phyloP scores from a whole-genome alignment of 495 filamentous ascomycete genomes.

The Bombardia bombarda region DNA sequence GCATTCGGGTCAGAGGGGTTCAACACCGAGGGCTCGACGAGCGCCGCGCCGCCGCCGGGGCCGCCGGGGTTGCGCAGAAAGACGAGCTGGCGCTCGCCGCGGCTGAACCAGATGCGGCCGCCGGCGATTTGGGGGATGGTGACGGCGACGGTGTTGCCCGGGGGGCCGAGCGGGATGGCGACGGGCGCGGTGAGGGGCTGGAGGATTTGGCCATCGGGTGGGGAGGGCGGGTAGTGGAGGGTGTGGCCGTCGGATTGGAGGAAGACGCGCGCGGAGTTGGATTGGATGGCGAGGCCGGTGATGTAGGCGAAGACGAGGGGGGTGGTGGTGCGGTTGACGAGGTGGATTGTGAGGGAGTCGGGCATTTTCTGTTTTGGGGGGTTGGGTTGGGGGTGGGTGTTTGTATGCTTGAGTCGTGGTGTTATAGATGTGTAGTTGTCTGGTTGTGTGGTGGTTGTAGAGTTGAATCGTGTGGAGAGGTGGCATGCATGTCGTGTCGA shows the following conservation, averaged over 20 bases:
- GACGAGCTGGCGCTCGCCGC: conserved; percentile 45
- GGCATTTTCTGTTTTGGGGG: too few species aligned
- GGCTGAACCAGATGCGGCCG: conserved; percentile 63
- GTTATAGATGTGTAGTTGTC: too few species aligned
- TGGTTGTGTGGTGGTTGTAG: too few species aligned
- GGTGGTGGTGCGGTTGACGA: conserved; percentile 29
- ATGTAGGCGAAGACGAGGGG: conserved; percentile 31
- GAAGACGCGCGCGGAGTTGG: conserved; percentile 25
- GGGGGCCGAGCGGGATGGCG: conserved; percentile 58
- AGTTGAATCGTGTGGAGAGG: too few species aligned
- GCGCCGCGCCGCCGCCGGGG: conserved; percentile 38
- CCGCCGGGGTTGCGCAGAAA: conserved; percentile 62
- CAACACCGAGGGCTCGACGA: conserved; percentile 68
- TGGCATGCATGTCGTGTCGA: too few species aligned
- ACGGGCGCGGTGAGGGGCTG: conserved; percentile 50
- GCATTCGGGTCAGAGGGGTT: conserved; percentile 64
- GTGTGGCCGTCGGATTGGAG: conserved; percentile 23
- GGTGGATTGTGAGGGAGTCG: conserved; percentile 27
- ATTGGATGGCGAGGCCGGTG: conserved; percentile 36
- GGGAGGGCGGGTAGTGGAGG: conserved; percentile 31
- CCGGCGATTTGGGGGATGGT: conserved; percentile 65
- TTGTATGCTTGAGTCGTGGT: too few species aligned
- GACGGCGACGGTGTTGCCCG: conserved; percentile 50
- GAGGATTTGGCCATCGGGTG: conserved; percentile 22
- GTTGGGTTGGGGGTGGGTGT: too few species aligned